phyloP scores from a whole-genome alignment of 192 early-diverging fungal species.

The Umbelopsis ramanniana region DNA sequence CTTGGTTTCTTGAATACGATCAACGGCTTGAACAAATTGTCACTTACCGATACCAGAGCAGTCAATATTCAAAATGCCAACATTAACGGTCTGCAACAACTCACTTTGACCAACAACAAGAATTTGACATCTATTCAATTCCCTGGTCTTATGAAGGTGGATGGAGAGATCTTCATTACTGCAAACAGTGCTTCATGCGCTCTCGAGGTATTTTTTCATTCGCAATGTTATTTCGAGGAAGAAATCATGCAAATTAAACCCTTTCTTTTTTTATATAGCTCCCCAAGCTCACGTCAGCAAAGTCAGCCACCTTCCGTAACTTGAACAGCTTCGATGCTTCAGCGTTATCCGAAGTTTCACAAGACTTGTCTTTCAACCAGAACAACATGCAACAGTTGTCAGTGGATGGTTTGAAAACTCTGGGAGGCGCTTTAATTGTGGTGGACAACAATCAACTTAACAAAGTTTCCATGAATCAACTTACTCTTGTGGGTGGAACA shows the following conservation, averaged over 20 bases:
- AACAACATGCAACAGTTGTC: conserved; percentile 56
- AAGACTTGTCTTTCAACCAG: conserved; percentile 65
- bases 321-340: conserved; percentile 45
- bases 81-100: conserved; percentile 2
- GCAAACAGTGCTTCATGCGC: conserved; percentile 23
- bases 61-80: conserved; percentile 21
- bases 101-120: conserved; percentile 35
- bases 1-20: conserved; percentile 37
- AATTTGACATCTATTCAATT: conserved; percentile 38
- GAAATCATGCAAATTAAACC: background rate
- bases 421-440: conserved; percentile 60
- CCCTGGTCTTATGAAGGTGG: conserved; percentile 18
- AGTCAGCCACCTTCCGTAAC: conserved; percentile 64
- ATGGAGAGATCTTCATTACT: conserved; percentile 21
- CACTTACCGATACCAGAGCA: conserved; percentile 35
- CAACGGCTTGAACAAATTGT: conserved; percentile 12
- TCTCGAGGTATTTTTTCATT: conserved; percentile 14
- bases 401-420: conserved; percentile 44
- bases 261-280: conserved; percentile 32
- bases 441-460: conserved; percentile 63
- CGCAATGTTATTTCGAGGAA: background rate
- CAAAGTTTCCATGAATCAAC: conserved; percentile 57
- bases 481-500: conserved; percentile 61
- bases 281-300: conserved; percentile 52
- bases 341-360: conserved; percentile 47